These are phyloP conservation scores for Stylosanthes scabra DNA, from an alignment of 331 rosid species.

Conservation along the genomic window DNA sequence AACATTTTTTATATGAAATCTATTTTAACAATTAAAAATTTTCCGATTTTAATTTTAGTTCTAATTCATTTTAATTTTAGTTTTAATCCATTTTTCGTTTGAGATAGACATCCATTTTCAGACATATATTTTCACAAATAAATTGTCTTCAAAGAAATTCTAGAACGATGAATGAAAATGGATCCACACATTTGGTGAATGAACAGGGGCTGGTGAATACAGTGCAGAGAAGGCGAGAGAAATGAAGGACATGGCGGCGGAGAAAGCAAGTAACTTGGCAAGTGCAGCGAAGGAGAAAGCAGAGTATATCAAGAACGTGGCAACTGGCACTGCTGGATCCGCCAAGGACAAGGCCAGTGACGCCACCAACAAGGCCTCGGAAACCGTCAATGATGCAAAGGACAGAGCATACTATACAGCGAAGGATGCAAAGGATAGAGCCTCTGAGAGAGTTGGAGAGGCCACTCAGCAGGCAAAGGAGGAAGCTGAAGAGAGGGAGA, in stretches of 20 bases:
- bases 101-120: no score
- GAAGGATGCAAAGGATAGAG: slow-evolving; percentile 32
- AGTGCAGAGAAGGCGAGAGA: slow-evolving; percentile 46
- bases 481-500: not conserved
- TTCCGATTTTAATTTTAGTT: no score
- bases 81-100: no score
- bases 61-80: no score
- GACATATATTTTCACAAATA: no score
- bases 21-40: no score
- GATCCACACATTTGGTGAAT: not conserved
- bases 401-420: slow-evolving; percentile 24
- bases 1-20: no score
- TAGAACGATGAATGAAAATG: no score
- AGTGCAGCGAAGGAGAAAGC: slow-evolving; percentile 34
- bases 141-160: no score
- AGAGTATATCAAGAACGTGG: slow-evolving; percentile 25
- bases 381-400: slow-evolving; percentile 21
- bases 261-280: slow-evolving; percentile 44
- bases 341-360: slow-evolving; percentile 31
- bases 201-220: slow-evolving; percentile 55
- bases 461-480: not conserved
- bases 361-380: not conserved
- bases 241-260: slow-evolving; percentile 40
- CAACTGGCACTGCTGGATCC: not conserved
- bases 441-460: not conserved